A percentile compares a stretch with the other conserved stretches of the same genome.
These are phyloP conservation scores for Fraxinus pennsylvanica DNA, from an alignment of 257 asterid species.

Conservation along the genomic window DNA sequence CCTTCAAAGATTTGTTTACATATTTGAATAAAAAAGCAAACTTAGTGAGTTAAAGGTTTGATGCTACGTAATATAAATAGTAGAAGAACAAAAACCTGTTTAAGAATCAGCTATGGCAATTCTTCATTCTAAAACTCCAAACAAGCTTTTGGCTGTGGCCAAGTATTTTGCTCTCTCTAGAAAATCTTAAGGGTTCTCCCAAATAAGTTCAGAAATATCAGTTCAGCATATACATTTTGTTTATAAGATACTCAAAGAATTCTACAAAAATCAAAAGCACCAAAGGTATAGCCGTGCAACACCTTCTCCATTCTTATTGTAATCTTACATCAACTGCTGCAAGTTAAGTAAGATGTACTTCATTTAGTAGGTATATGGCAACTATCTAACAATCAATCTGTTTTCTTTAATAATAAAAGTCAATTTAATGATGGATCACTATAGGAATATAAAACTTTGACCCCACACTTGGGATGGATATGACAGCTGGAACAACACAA, in stretches of 20 bases:
- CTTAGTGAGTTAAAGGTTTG: not conserved
- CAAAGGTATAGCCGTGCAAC: not conserved
- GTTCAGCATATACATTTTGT: not conserved
- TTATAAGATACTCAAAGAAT: not conserved
- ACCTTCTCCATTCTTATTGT: not conserved
- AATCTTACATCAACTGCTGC: not conserved
- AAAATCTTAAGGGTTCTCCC: constrained; percentile 6
- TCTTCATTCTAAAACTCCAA: not conserved
- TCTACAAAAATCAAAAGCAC: not conserved
- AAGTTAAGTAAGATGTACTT: not conserved
- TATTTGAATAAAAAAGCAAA: not conserved
- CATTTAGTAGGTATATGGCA: not conserved
- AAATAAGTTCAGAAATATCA: constrained; percentile 4
- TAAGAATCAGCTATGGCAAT: not conserved
- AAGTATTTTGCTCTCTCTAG: not conserved
- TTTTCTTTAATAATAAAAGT: not conserved
- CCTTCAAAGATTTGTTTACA: not conserved
- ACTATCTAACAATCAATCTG: not conserved
- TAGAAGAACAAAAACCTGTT: not conserved
- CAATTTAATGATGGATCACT: not conserved
- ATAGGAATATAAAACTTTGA: not conserved
- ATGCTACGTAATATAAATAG: not conserved
- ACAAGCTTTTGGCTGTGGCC: constrained; percentile 3
- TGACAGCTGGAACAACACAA: constrained; percentile 3
- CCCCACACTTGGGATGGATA: not conserved